Conservation (phyloP, 768 basidiomycete genomes). For the Leccinum variicolor region DNA sequence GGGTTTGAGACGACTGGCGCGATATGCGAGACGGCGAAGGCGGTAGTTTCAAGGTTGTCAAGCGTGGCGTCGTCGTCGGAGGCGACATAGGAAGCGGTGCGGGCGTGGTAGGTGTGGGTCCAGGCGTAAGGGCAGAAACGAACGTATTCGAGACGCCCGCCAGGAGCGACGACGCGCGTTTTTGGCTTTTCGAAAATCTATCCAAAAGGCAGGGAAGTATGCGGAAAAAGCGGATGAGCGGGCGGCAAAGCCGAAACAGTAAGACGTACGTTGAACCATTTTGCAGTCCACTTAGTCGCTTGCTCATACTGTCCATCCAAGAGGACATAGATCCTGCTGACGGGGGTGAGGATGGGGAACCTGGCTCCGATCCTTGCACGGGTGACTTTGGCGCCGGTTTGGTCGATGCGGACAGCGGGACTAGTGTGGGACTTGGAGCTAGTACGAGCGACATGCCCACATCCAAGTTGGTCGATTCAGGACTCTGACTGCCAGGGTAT, state of each 20-base stretch:
- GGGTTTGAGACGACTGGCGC: background rate
- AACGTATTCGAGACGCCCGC: constrained; percentile 62
- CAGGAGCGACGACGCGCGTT: constrained; percentile 63
- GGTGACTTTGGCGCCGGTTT: background rate
- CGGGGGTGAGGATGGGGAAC: constrained; percentile 28
- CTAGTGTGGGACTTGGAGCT: constrained; percentile 12
- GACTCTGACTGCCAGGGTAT: background rate
- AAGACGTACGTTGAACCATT: constrained; percentile 50
- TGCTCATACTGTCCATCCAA: constrained; percentile 60
- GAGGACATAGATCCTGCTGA: constrained; percentile 33
- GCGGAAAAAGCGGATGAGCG: background rate
- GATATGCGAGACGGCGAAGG: background rate
- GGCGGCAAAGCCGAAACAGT: background rate
- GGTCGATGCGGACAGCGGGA: background rate
- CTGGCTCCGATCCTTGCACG: background rate
- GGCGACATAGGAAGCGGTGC: constrained; percentile 7
- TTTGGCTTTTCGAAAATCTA: constrained; percentile 66
- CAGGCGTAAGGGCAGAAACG: constrained; percentile 44
- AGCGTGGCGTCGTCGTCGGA: constrained; percentile 9
- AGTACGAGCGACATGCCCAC: constrained; percentile 7
- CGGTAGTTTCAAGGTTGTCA: background rate
- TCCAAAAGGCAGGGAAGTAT: background rate
- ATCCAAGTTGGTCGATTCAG: constrained; percentile 6
- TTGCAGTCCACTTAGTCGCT: constrained; percentile 58
- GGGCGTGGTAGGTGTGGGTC: constrained; percentile 32